phyloP scores from a whole-genome alignment of 1,139 yeast genomes.

The Diutina scorzettiae region DNA sequence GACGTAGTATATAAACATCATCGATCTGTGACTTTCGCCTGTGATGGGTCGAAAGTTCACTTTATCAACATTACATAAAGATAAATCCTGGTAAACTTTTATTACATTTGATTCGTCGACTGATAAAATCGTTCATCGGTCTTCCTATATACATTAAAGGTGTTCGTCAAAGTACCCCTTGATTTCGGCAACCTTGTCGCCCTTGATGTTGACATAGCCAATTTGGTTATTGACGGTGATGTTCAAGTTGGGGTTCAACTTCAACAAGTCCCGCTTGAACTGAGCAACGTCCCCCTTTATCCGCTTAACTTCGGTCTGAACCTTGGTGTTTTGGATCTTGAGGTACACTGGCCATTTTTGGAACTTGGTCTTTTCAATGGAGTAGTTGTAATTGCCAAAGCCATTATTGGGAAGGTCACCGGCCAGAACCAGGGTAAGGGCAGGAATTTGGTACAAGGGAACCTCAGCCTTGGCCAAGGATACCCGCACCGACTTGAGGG shows the following conservation, averaged over 20 bases:
- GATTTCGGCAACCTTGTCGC: conserved; percentile 38
- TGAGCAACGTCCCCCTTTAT: conserved; percentile 49
- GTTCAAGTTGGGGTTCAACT: conserved; percentile 8
- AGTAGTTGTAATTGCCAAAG: conserved; percentile 23
- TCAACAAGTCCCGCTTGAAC: conserved; percentile 14
- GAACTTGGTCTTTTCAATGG: conserved; percentile 39
- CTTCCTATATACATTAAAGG: conserved; percentile 6
- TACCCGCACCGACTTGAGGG: conserved; percentile 3
- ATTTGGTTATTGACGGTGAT: conserved; percentile 30
- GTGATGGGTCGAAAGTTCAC: too few relatives aligned
- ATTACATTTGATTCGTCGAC: too few relatives aligned
- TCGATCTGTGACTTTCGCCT: too few relatives aligned
- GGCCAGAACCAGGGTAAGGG: background rate
- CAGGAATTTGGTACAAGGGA: conserved; percentile 4
- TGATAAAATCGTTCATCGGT: too few relatives aligned
- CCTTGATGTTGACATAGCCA: conserved; percentile 42
- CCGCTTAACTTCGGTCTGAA: conserved; percentile 51
- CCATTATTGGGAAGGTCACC: conserved; percentile 1
- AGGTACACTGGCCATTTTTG: conserved; percentile 65
- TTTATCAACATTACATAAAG: too few relatives aligned
- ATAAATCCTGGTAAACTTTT: too few relatives aligned
- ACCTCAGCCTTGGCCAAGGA: conserved; percentile 1
- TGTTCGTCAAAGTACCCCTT: conserved; percentile 21
- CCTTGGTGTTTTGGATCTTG: conserved; percentile 41
- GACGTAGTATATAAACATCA: too few relatives aligned